Conservation (phyloP, 2,329 filamentous ascomycete genomes). For the Arthrobotrys sphaeroides region DNA sequence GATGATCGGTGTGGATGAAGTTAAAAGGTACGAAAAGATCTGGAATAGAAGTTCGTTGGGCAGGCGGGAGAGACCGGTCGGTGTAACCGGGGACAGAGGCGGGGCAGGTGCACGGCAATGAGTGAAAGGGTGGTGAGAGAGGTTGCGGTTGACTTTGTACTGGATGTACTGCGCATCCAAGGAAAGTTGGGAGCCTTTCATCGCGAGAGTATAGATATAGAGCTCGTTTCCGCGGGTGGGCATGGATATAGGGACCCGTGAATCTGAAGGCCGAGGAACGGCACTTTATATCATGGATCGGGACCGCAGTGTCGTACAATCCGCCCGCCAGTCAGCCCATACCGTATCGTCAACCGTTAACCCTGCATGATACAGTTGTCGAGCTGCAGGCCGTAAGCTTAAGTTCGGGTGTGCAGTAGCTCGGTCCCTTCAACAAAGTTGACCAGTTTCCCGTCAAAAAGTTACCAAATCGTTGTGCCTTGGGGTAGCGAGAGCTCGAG, state of each 20-base stretch:
- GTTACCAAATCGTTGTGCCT: neutral
- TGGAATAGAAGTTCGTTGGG: constrained; percentile 33
- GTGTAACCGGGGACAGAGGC: neutral
- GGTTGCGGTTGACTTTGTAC: constrained; percentile 28
- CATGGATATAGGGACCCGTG: neutral
- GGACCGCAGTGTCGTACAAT: neutral
- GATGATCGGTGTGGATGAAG: constrained; percentile 22
- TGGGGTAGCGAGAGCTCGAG: neutral
- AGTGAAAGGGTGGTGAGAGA: constrained; percentile 19
- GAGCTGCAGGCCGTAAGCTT: no score
- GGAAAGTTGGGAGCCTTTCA: neutral
- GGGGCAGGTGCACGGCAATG: neutral
- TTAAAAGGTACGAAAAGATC: constrained; percentile 24
- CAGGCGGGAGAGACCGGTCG: constrained; percentile 15
- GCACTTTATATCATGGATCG: neutral
- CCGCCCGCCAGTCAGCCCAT: constrained; percentile 2
- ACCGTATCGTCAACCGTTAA: no score
- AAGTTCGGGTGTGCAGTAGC: no score
- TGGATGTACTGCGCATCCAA: constrained; percentile 10
- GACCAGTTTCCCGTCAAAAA: neutral
- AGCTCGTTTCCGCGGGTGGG: no score
- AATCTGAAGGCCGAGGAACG: neutral
- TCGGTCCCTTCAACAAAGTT: no score
- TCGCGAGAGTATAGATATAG: no score
- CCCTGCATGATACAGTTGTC: neutral